phyloP scores from a whole-genome alignment of 2,329 filamentous ascomycete genomes.

The Sporothrix globosa region DNA sequence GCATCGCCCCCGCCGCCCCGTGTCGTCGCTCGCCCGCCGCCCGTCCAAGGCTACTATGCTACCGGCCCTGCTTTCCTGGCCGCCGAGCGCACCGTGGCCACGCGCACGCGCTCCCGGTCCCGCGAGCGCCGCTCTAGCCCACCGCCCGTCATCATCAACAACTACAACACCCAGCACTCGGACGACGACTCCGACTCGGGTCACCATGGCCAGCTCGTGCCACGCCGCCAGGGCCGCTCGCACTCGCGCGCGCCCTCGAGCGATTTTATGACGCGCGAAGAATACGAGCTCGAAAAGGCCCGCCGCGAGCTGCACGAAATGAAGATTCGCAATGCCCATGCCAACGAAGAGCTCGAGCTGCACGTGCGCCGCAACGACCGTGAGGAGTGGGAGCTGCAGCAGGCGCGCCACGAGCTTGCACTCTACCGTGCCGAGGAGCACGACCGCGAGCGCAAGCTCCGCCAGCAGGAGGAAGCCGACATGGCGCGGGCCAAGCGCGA shows the following conservation, averaged over 20 bases:
- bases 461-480: constrained; percentile 45
- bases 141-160: constrained; percentile 62
- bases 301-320: constrained; percentile 53
- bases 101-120: constrained; percentile 50
- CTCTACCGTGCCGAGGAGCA: constrained; percentile 49
- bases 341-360: constrained; percentile 52
- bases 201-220: constrained; percentile 39
- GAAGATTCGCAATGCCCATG: constrained; percentile 48
- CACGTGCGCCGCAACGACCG: constrained; percentile 55
- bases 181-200: constrained; percentile 47
- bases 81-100: constrained; percentile 53
- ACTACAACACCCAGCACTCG: constrained; percentile 50
- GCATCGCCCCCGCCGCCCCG: constrained; percentile 41
- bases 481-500: constrained; percentile 39
- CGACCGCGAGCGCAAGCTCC: constrained; percentile 40
- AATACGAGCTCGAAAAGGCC: constrained; percentile 45
- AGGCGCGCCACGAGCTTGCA: constrained; percentile 50
- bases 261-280: constrained; percentile 49
- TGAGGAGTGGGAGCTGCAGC: constrained; percentile 47
- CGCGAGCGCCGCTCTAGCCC: constrained; percentile 53
- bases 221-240: constrained; percentile 40
- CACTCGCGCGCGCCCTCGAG: constrained; percentile 37
- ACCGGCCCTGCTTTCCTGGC: constrained; percentile 49
- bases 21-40: constrained; percentile 6
- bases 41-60: constrained; percentile 49